Base-by-base conservation (phyloP, 1,139 yeast genomes). In the Blastobotrys illinoisensis region DNA sequence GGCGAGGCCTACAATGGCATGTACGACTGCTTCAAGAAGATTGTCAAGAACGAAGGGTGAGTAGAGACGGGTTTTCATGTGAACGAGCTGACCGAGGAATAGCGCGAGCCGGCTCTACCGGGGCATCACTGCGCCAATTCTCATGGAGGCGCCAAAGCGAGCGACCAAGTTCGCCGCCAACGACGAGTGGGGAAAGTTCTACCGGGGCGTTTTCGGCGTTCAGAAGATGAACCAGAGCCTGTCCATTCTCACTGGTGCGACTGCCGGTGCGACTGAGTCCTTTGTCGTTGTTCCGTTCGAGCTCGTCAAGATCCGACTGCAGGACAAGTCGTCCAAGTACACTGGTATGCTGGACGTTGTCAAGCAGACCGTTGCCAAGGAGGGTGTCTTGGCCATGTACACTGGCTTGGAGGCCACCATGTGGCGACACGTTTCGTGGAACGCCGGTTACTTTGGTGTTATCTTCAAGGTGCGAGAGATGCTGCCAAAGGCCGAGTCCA, bases 141-240 rank as follows among this genome's bases (percentile, higher is more conserved):
- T 93, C 67, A 93, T 93, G 99, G 99, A 93, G 71, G 99, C 99
- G n/a, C 99, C 99, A 60, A 93, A 93, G 79, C 68, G 75, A 77
- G 99, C 99, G 48, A 91, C 97, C 61, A 93, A 93, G 74, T 93
- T 93, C 69, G 98, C 98, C 54, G 97, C 98, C 60, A 93, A 95
- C 70, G 99, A 95, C 70, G 93, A 90, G 72, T 93, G 97, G 88
- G 95, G 97, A 54, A 85, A 87, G 71, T 73, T 91, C 65, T 93
- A 91, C 80, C 81, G 83, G 63, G 77, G 77, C 47, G 68, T 76
- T 47, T 91, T 93, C 71, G 96, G 90, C 49, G 79, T 86, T 52
- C 71, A 77, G 23, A 74, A 80, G 61, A 81, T 88, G 82, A 87
- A 79, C 60, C 98, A 91, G 74, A 82, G 88, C 13, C 77, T 93